Evolutionary conservation across 306 rosid genomes (phyloP).

Genomic region (Coriaria nepalensis): DNA sequence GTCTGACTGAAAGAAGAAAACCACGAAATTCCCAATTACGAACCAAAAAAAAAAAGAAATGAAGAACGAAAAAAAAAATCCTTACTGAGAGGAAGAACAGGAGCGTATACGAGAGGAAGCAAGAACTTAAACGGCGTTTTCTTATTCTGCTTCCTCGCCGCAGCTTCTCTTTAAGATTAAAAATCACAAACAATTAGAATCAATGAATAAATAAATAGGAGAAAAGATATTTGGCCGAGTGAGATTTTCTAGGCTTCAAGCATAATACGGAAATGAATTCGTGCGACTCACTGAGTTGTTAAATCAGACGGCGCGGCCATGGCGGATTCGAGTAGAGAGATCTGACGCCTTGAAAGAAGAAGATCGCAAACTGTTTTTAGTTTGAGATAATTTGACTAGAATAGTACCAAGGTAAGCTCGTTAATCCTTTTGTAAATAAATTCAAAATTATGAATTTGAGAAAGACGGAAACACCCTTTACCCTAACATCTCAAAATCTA

Average conservation of each 20-base stretch:
- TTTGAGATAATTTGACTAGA: no score
- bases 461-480: no score
- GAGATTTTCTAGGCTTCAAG: not conserved
- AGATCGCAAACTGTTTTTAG: no score
- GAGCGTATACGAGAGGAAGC: conserved; percentile 81
- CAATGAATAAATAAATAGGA: not conserved
- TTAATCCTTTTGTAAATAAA: no score
- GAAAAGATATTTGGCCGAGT: not conserved
- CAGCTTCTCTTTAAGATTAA: conserved; percentile 33
- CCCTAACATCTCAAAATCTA: no score
- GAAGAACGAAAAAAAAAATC: conserved; percentile 2
- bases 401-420: no score
- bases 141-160: conserved; percentile 35
- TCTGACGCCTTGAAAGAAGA: not conserved
- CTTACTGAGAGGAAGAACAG: conserved; percentile 83
- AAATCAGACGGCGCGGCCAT: conserved; percentile 55
- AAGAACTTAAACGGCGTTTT: conserved; percentile 68
- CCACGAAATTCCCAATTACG: not conserved
- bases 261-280: not conserved
- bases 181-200: not conserved
- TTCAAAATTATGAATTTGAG: no score
- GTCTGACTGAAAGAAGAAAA: conserved; percentile 44
- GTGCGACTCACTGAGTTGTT: conserved; percentile 32
- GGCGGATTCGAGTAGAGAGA: conserved; percentile 7
- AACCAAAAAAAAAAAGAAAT: not conserved